Conservation (phyloP, 2,329 filamentous ascomycete genomes). For the Neocatenulostroma microsporum region DNA sequence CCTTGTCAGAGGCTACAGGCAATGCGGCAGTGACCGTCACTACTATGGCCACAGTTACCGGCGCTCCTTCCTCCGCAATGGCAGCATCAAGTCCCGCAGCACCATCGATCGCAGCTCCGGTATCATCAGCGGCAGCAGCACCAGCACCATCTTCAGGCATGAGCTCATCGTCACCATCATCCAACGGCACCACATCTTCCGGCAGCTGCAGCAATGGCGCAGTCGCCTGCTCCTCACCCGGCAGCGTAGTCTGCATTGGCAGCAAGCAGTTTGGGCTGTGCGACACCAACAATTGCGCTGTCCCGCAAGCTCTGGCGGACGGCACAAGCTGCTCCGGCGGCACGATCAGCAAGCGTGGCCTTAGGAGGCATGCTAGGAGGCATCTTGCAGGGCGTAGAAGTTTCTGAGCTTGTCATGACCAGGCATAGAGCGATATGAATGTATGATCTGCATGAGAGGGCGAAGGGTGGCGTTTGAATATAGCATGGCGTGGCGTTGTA, state of each 20-base stretch:
- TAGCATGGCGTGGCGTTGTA: too few species aligned
- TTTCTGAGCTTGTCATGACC: neutral
- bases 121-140: constrained; percentile 3
- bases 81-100: constrained; percentile 1
- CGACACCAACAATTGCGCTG: constrained; percentile 34
- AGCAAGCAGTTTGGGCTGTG: constrained; percentile 37
- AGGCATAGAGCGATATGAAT: too few species aligned
- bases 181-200: neutral
- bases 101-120: constrained; percentile 3
- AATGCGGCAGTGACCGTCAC: constrained; percentile 6
- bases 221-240: constrained; percentile 25
- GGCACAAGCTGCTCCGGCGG: constrained; percentile 37
- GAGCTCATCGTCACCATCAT: neutral
- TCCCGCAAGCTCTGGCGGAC: constrained; percentile 33
- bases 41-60: constrained; percentile 22
- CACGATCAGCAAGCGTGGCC: constrained; percentile 20
- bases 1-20: constrained; percentile 1
- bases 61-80: constrained; percentile 26
- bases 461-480: too few species aligned
- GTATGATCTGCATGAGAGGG: too few species aligned
- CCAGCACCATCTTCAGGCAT: constrained; percentile 1
- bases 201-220: neutral
- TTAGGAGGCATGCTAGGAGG: constrained; percentile 8
- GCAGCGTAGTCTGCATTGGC: constrained; percentile 34
- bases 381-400: constrained; percentile 3